A percentile compares a stretch with the other conserved stretches of the same genome.
Conservation (phyloP, 2,329 filamentous ascomycete species). For the Phaeosphaeriaceae sp. region DNA sequence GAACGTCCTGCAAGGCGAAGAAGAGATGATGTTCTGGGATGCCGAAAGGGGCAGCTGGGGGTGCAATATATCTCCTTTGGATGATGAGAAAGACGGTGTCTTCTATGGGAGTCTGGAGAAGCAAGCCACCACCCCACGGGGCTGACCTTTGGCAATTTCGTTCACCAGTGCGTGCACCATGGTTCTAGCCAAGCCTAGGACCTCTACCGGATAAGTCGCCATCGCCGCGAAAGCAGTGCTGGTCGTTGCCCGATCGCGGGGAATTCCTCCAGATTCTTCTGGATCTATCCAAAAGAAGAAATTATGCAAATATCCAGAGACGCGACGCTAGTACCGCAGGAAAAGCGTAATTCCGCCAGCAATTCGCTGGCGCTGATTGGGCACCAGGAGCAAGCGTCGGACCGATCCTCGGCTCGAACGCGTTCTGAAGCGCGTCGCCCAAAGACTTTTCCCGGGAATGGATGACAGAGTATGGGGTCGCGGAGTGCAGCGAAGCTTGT, state of each 20-base stretch:
- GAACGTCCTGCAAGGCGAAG: background rate
- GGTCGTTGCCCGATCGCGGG: constrained; percentile 3
- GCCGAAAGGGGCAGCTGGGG: constrained; percentile 7
- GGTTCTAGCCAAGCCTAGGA: constrained; percentile 8
- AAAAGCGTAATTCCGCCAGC: constrained; percentile 20
- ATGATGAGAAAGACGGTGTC: constrained; percentile 8
- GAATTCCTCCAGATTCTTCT: constrained; percentile 3
- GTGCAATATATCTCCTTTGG: constrained; percentile 15
- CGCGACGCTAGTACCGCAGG: constrained; percentile 8
- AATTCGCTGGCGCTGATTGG: constrained; percentile 12
- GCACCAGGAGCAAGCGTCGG: background rate
- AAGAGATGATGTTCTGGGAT: constrained; percentile 1
- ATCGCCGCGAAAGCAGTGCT: constrained; percentile 4
- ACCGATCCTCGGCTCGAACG: constrained; percentile 4
- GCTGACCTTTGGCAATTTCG: constrained; percentile 9
- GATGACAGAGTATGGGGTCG: constrained; percentile 1
- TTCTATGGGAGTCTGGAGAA: constrained; percentile 26
- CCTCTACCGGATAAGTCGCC: constrained; percentile 11
- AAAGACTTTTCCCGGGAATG: constrained; percentile 19
- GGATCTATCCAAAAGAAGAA: constrained; percentile 1
- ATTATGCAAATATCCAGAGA: constrained; percentile 10
- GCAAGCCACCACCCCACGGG: constrained; percentile 30
- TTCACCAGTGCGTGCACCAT: background rate
- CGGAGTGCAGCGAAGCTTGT: background rate
- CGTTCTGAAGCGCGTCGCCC: constrained; percentile 10